A percentile compares a stretch with the other conserved stretches of the same genome.
phyloP scores from a whole-genome alignment of 176 grass and related monocot genomes.

The Avena eriantha region DNA sequence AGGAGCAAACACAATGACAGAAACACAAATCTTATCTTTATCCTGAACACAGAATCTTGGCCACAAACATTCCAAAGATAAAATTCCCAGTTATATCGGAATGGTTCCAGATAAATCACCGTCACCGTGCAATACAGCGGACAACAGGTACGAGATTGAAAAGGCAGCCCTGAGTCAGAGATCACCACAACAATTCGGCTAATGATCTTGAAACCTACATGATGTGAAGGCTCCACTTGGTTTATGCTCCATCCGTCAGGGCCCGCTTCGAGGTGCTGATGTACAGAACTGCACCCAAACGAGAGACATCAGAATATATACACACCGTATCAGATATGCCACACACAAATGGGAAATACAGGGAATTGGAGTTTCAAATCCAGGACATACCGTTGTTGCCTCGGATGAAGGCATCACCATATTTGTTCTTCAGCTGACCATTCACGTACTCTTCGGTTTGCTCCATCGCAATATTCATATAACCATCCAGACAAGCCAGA shows the following conservation, averaged over 20 bases:
- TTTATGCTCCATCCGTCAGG: conserved; percentile 61
- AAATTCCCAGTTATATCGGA: neutral
- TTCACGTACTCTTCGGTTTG: conserved; percentile 97
- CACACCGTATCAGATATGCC: neutral
- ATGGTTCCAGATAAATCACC: conserved; percentile 26
- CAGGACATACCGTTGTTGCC: conserved; percentile 86
- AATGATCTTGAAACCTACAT: neutral
- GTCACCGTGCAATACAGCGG: conserved; percentile 8
- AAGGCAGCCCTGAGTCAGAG: conserved; percentile 30
- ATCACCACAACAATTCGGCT: conserved; percentile 26
- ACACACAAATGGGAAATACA: neutral
- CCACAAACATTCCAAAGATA: conserved; percentile 20
- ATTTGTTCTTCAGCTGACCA: conserved; percentile 96
- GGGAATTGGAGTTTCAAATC: conserved; percentile 6
- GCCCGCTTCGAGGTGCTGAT: conserved; percentile 84
- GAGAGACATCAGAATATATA: conserved; percentile 31
- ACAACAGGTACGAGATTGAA: conserved; percentile 39
- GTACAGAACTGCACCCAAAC: conserved; percentile 71
- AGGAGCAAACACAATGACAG: neutral
- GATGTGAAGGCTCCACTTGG: neutral
- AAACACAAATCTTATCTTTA: conserved; percentile 35
- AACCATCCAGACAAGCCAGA: conserved; percentile 89
- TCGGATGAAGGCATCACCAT: conserved; percentile 96
- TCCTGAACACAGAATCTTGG: neutral
- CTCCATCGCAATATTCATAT: conserved; percentile 99